Evolutionary conservation across 225 moss, liverwort and hornwort genomes (phyloP).

Genomic region (Physcomitrium patens): DNA sequence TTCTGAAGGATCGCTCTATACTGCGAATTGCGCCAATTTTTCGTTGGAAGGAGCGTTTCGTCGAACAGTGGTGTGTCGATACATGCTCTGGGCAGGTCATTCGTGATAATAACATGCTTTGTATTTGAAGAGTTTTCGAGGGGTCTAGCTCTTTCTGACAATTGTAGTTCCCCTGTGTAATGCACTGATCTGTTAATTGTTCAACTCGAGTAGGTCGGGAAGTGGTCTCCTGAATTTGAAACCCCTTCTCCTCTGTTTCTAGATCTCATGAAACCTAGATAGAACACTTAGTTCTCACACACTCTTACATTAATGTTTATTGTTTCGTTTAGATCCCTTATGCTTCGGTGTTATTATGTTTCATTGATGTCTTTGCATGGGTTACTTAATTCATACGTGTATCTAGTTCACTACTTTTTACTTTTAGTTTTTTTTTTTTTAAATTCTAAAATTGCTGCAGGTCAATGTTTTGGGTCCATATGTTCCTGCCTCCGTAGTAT

Average conservation of each 20-base stretch:
- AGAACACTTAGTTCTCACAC: neutral
- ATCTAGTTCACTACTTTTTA: neutral
- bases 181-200: neutral
- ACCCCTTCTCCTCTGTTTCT: neutral
- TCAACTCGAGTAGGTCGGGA: neutral
- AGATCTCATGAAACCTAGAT: conserved; percentile 8
- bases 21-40: neutral
- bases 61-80: conserved; percentile 4
- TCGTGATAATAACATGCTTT: neutral
- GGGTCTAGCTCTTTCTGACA: conserved; percentile 27
- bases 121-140: neutral
- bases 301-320: neutral
- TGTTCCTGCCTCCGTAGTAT: neutral
- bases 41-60: neutral
- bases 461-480: neutral
- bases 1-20: neutral
- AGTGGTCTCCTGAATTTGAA: neutral
- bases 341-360: conserved; percentile 3
- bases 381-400: neutral
- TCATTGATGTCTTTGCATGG: neutral
- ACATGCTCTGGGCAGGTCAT: conserved; percentile 26
- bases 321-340: neutral
- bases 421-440: neutral
- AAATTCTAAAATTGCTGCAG: neutral
- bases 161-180: neutral